phyloP scores from a whole-genome alignment of 352 stramenopile genomes.

The Phytophthora sansomeana region DNA sequence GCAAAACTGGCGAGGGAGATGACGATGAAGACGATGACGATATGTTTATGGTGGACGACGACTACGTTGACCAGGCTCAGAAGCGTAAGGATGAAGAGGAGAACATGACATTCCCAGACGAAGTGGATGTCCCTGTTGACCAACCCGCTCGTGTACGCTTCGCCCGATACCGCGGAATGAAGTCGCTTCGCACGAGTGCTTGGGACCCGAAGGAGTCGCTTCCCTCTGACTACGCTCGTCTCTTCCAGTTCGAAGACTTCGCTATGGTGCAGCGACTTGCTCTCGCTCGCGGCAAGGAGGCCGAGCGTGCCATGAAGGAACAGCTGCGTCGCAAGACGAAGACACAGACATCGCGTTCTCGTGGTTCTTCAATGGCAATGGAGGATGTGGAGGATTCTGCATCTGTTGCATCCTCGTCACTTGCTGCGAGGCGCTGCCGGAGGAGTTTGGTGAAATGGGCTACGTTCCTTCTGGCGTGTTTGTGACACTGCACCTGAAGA shows the following conservation, averaged over 20 bases:
- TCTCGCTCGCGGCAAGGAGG: conserved; percentile 81
- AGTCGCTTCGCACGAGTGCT: conserved; percentile 95
- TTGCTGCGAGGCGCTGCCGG: conserved; percentile 28
- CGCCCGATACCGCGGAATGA: conserved; percentile 95
- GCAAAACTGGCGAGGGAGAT: conserved; percentile 76
- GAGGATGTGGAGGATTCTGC: conserved; percentile 73
- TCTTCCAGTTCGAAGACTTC: conserved; percentile 98
- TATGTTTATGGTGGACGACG: conserved; percentile 80
- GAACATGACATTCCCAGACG: conserved; percentile 97
- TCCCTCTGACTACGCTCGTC: conserved; percentile 95
- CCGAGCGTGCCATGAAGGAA: conserved; percentile 74
- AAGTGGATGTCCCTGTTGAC: conserved; percentile 86
- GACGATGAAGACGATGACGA: conserved; percentile 79
- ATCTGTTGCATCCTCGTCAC: conserved; percentile 43
- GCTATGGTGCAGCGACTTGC: conserved; percentile 94
- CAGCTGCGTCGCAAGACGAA: conserved; percentile 68
- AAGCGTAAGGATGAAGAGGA: conserved; percentile 91
- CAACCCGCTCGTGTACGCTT: conserved; percentile 75
- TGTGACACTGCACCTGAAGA: conserved; percentile 90
- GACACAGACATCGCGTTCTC: conserved; percentile 48
- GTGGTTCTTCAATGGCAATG: conserved; percentile 70
- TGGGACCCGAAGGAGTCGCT: conserved; percentile 99
- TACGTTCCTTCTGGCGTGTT: conserved; percentile 95
- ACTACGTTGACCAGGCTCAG: conserved; percentile 66
- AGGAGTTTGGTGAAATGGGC: conserved; percentile 73